Evolutionary conservation across 2,329 filamentous ascomycete genomes (phyloP).

Genomic region (Alternaria gaisen): DNA sequence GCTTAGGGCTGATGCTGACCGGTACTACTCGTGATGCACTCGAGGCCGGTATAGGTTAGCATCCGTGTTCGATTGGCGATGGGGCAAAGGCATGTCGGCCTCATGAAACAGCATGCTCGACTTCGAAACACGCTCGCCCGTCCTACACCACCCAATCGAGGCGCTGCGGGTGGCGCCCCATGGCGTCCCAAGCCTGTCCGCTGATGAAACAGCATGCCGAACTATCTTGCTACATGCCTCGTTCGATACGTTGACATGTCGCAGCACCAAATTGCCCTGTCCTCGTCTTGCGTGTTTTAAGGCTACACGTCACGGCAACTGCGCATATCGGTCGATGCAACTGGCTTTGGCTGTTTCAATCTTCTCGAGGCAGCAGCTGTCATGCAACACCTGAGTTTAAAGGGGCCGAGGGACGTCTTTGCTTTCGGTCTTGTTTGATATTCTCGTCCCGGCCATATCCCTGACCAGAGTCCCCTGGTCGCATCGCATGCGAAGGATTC

Average conservation of each 20-base stretch:
- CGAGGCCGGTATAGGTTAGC: background rate
- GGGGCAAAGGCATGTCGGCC: slow-evolving; percentile 11
- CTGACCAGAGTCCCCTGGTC: slow-evolving; percentile 6
- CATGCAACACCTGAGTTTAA: slow-evolving; percentile 9
- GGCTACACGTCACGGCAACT: background rate
- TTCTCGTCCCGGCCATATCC: background rate
- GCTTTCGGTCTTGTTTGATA: slow-evolving; percentile 9
- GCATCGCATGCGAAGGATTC: background rate
- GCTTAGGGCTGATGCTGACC: slow-evolving; percentile 34
- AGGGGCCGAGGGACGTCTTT: slow-evolving; percentile 3
- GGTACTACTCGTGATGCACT: slow-evolving; percentile 23
- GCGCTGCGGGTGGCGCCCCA: slow-evolving; percentile 1
- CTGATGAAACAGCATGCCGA: slow-evolving; percentile 26
- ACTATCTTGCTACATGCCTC: slow-evolving; percentile 21
- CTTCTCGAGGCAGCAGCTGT: background rate
- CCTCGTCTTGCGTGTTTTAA: slow-evolving; percentile 8
- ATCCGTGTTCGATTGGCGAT: slow-evolving; percentile 27
- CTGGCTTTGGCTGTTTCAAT: background rate
- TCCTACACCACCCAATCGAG: slow-evolving; percentile 20
- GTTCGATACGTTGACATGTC: slow-evolving; percentile 16
- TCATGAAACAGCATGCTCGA: slow-evolving; percentile 12
- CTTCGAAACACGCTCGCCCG: slow-evolving; percentile 34
- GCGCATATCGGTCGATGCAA: background rate
- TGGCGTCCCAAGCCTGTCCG: background rate
- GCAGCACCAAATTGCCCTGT: slow-evolving; percentile 18